Evolutionary conservation across 2,329 filamentous ascomycete genomes (phyloP).

Genomic region (Aspergillus neoniger): DNA sequence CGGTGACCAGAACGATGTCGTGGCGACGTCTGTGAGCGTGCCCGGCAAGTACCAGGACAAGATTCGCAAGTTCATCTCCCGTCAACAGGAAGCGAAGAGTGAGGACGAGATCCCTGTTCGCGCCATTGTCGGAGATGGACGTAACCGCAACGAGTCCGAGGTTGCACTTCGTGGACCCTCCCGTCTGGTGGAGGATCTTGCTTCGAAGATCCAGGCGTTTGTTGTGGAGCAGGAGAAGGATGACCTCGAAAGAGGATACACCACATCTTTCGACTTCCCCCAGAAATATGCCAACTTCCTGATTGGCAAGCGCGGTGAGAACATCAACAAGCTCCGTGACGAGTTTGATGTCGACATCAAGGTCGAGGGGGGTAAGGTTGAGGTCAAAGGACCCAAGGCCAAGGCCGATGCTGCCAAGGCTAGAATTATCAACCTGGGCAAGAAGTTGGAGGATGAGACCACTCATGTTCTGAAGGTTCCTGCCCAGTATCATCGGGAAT

Average conservation of each 20-base stretch:
- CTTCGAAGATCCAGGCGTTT: conserved; percentile 73
- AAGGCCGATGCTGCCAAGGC: conserved; percentile 86
- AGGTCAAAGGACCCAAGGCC: conserved; percentile 91
- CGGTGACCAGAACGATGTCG: conserved; percentile 57
- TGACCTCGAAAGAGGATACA: conserved; percentile 90
- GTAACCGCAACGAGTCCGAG: conserved; percentile 39
- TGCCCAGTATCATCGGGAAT: conserved; percentile 87
- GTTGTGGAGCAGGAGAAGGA: conserved; percentile 86
- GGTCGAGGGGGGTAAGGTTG: conserved; percentile 89
- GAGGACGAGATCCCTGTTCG: conserved; percentile 59
- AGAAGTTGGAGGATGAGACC: conserved; percentile 86
- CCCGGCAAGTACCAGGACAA: conserved; percentile 66
- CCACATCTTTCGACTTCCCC: conserved; percentile 84
- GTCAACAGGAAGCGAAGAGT: conserved; percentile 55
- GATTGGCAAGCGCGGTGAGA: conserved; percentile 67
- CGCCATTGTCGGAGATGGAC: conserved; percentile 50
- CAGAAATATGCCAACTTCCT: conserved; percentile 91
- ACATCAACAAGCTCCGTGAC: conserved; percentile 68
- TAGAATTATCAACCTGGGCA: conserved; percentile 76
- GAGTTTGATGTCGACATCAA: conserved; percentile 78
- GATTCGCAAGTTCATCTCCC: conserved; percentile 60
- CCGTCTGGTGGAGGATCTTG: conserved; percentile 70
- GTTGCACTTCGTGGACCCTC: conserved; percentile 77
- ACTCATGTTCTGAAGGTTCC: conserved; percentile 87
- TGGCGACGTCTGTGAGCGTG: conserved; percentile 55